Percentiles rank a stretch among this genome's conserved stretches.
These are phyloP conservation scores for Fusarium sp. DNA, from an alignment of 2,329 filamentous ascomycete species.

Conservation along the genomic window DNA sequence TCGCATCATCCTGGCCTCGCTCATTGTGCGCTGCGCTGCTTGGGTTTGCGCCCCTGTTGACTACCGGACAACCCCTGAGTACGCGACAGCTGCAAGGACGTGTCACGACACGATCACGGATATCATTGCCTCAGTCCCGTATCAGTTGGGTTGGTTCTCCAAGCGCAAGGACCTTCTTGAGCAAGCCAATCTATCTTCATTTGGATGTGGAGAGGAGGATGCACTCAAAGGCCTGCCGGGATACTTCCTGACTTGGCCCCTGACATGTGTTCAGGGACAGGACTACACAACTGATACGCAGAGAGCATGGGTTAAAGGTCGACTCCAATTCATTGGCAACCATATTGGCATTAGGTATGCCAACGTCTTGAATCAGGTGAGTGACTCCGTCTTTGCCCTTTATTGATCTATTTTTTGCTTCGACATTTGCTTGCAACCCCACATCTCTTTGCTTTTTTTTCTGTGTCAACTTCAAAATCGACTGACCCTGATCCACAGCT, in stretches of 20 bases:
- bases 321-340: slow-evolving; percentile 68
- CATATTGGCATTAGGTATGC: slow-evolving; percentile 73
- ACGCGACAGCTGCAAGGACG: slow-evolving; percentile 67
- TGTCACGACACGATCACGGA: slow-evolving; percentile 70
- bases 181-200: slow-evolving; percentile 60
- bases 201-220: slow-evolving; percentile 66
- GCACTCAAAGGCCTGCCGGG: slow-evolving; percentile 69
- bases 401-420: not conserved
- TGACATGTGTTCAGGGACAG: slow-evolving; percentile 68
- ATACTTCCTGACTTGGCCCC: slow-evolving; percentile 73
- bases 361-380: slow-evolving; percentile 68
- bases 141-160: slow-evolving; percentile 72
- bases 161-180: slow-evolving; percentile 60
- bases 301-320: slow-evolving; percentile 68
- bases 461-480: slow-evolving; percentile 29
- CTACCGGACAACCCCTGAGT: slow-evolving; percentile 74
- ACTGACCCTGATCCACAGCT: slow-evolving; percentile 58
- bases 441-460: slow-evolving; percentile 30
- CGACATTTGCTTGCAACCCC: not conserved
- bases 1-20: slow-evolving; percentile 68
- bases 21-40: slow-evolving; percentile 72
- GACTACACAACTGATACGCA: slow-evolving; percentile 74
- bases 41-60: slow-evolving; percentile 74
- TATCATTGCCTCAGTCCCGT: slow-evolving; percentile 74
- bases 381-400: slow-evolving; percentile 32